Conservation (phyloP, 345 rosid species). For the Aquilaria malaccensis region DNA sequence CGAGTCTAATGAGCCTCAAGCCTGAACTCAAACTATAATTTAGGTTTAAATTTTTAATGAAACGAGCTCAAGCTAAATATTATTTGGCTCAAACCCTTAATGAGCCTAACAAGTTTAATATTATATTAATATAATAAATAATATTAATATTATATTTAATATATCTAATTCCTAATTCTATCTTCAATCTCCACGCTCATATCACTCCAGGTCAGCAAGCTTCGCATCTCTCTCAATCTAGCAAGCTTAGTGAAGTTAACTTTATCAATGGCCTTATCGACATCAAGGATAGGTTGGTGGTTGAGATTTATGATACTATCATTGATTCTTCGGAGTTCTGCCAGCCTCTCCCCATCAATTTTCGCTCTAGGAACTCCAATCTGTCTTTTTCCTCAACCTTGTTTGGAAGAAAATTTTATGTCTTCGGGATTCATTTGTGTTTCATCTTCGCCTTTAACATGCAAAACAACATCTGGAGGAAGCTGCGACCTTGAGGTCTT, state of each 20-base stretch:
- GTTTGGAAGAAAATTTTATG: constrained; percentile 38
- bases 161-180: too few relatives aligned
- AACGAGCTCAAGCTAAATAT: too few relatives aligned
- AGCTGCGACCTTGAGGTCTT: constrained; percentile 69
- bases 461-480: constrained; percentile 46
- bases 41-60: too few relatives aligned
- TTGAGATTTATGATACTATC: constrained; percentile 56
- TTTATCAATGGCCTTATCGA: constrained; percentile 67
- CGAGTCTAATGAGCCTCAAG: too few relatives aligned
- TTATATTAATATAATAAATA: too few relatives aligned
- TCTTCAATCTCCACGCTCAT: too few relatives aligned
- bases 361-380: constrained; percentile 45
- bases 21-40: too few relatives aligned
- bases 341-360: constrained; percentile 68
- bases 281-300: constrained; percentile 61
- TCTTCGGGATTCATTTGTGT: constrained; percentile 49
- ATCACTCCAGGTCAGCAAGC: too few relatives aligned
- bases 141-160: too few relatives aligned
- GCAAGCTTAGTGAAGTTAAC: constrained; percentile 44
- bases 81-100: too few relatives aligned
- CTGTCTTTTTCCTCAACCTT: constrained; percentile 60
- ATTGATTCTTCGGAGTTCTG: constrained; percentile 59
- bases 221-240: too few relatives aligned
- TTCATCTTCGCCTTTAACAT: constrained; percentile 57
- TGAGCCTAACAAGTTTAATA: too few relatives aligned